Evolutionary conservation across 495 filamentous ascomycete genomes (phyloP).

Genomic region (Saxispiralis lemnorum): DNA sequence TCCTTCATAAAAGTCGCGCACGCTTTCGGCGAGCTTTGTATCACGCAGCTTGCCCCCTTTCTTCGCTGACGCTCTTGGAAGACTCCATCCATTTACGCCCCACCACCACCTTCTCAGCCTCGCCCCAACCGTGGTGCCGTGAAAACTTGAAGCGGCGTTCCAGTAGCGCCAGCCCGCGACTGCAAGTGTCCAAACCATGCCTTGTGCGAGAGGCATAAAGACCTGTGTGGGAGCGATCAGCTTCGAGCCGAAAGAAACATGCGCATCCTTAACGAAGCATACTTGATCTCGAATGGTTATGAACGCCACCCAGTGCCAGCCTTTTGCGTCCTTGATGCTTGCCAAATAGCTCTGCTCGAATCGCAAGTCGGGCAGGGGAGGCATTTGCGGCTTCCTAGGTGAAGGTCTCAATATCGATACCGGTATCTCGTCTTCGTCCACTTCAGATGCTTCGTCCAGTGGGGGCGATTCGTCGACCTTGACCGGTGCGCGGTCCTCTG

Average conservation of each 20-base stretch:
- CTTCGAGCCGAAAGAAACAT: too few relatives aligned
- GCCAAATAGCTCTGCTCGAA: constrained; percentile 96
- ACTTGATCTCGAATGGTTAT: constrained; percentile 86
- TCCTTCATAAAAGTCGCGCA: too few relatives aligned
- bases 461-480: constrained; percentile 8
- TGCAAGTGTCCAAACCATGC: constrained; percentile 62
- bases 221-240: constrained; percentile 32
- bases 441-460: constrained; percentile 13
- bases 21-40: too few relatives aligned
- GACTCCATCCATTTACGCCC: constrained; percentile 67
- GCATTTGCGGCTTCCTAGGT: constrained; percentile 42
- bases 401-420: constrained; percentile 22
- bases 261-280: constrained; percentile 3
- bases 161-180: constrained; percentile 68
- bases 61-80: constrained; percentile 24
- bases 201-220: constrained; percentile 66
- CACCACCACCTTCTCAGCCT: constrained; percentile 76
- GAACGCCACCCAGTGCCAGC: constrained; percentile 56
- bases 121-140: constrained; percentile 52
- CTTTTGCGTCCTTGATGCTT: constrained; percentile 59
- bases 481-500: constrained; percentile 24
- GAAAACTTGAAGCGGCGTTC: constrained; percentile 54
- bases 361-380: constrained; percentile 77
- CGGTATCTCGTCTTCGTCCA: constrained; percentile 27
- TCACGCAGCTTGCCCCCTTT: too few relatives aligned